Base-by-base conservation (phyloP, 768 basidiomycete genomes). In the Serendipita sp. region DNA sequence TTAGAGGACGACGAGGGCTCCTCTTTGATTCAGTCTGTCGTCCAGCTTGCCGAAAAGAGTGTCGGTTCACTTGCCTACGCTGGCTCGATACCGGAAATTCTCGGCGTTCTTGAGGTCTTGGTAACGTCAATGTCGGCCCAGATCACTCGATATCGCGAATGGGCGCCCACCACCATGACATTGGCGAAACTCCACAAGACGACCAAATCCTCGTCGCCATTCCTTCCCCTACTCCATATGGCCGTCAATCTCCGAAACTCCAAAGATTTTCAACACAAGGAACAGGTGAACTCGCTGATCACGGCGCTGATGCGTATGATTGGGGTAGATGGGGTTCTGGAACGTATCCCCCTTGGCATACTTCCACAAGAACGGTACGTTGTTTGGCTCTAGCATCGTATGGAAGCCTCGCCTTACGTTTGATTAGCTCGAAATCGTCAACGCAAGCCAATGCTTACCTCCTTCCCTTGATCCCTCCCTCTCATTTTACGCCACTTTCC, bases 211-310 rank as follows among this genome's bases (percentile, higher is more conserved):
- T 58, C 53, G 3, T n/a, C 17, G 11, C 53, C 96, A 3, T 75
- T 94, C 30, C 70, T 86, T 60, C 82, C 84, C 42, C 69, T 93
- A 42, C 78, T 97, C 45, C 72, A 78, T 64, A 81, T 82, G 63
- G 76, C 95, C 24, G 89, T 83, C 3, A 84, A 86, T 34, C 73
- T 95, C 61, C 75, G 95, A 62, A 76, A 81, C 26, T 78, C 86
- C 68, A 90, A 87, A 72, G 82, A 78, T 1, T 99, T 98, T 68
- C 92, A 96, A 71, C 81, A 88, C 73, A 93, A 90, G 71, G 93
- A 94, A 69, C 82, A 81, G 20, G 91, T 85, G 14, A 95, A 99
- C 70, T 75, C 74, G 9, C 83, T 86, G 0, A 74, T 98, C 38
- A 82, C 86, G 1, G 80, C 82, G 26, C 90, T 92, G 0, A 88